phyloP scores from a whole-genome alignment of 305 asterid species.

The Fraxinus paxiana region DNA sequence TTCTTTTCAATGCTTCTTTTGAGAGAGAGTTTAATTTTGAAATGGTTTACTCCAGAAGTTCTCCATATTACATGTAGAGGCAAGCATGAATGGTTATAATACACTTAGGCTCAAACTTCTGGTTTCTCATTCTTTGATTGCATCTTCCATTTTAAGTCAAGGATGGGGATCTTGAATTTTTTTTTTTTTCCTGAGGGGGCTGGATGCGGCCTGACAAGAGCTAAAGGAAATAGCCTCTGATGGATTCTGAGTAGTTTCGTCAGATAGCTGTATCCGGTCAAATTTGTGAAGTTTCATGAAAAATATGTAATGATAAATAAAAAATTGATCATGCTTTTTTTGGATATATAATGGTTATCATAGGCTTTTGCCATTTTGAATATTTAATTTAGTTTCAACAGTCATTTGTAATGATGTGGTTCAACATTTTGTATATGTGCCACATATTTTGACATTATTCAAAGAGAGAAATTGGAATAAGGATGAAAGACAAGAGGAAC shows the following conservation, averaged over 20 bases:
- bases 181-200: background rate
- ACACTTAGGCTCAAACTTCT: background rate
- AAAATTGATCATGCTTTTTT: background rate
- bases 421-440: background rate
- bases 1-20: background rate
- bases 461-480: background rate
- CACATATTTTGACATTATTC: background rate
- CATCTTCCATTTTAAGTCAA: background rate
- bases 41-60: background rate
- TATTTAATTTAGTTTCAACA: background rate
- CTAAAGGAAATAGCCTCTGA: conserved; percentile 2
- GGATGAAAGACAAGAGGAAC: background rate
- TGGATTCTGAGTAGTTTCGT: background rate
- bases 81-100: background rate
- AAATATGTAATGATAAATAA: background rate
- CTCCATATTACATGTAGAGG: background rate
- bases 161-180: background rate
- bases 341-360: background rate
- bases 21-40: background rate
- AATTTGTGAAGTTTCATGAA: background rate
- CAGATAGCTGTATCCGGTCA: background rate
- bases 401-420: background rate
- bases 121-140: background rate
- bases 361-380: background rate
- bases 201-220: background rate